phyloP scores from a whole-genome alignment of 441 rosid genomes.

The Aquilaria agallochum region DNA sequence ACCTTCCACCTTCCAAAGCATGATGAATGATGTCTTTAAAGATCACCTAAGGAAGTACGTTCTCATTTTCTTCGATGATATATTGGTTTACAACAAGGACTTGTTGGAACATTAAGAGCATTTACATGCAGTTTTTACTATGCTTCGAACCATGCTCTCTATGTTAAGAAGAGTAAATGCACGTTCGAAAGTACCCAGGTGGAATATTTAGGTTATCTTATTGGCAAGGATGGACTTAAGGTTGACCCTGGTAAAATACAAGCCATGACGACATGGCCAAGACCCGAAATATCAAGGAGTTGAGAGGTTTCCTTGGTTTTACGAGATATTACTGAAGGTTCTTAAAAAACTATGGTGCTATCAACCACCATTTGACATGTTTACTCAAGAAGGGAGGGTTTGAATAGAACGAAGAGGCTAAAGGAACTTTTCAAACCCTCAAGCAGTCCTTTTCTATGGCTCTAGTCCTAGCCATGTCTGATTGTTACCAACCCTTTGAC shows the following conservation, averaged over 20 bases:
- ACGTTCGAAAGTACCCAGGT: background rate
- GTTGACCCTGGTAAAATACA: background rate
- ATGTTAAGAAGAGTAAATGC: background rate
- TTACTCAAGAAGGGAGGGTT: background rate
- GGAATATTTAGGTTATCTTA: background rate
- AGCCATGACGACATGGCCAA: background rate
- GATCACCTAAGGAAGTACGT: background rate
- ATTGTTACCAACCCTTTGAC: background rate
- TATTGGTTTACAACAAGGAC: background rate
- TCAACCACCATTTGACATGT: background rate
- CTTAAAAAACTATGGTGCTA: background rate
- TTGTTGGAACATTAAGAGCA: background rate
- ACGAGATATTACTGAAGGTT: background rate
- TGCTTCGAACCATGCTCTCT: background rate
- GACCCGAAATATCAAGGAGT: background rate
- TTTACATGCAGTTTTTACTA: background rate
- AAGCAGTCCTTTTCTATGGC: background rate
- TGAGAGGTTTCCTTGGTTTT: background rate
- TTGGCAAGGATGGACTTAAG: background rate
- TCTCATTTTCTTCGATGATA: background rate
- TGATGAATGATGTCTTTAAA: background rate
- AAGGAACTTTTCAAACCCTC: background rate
- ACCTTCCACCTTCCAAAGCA: background rate
- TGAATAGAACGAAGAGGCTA: fast-evolving
- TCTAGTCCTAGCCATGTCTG: background rate